Conservation (phyloP, 2,329 filamentous ascomycete genomes). For the Daldinia sp. region DNA sequence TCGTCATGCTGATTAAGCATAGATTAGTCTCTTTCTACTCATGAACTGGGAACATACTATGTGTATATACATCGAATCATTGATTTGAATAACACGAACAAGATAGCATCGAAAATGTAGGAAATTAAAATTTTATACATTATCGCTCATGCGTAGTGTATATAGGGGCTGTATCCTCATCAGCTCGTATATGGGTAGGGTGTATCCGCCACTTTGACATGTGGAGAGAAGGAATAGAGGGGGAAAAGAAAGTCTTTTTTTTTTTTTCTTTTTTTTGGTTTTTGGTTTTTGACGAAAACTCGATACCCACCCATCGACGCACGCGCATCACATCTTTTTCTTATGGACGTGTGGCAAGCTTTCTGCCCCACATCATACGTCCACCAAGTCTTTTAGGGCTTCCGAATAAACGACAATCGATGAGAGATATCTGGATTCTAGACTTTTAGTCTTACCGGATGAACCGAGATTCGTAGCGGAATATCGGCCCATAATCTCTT, state of each 20-base stretch:
- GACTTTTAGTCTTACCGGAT: neutral
- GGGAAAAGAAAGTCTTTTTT: neutral
- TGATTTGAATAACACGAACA: neutral
- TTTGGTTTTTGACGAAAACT: neutral
- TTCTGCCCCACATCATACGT: neutral
- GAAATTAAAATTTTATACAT: too few species aligned
- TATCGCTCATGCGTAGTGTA: too few species aligned
- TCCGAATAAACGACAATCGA: neutral
- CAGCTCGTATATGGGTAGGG: neutral
- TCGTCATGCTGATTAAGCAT: constrained; percentile 7
- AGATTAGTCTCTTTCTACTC: neutral
- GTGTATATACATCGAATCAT: too few species aligned
- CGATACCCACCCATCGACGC: constrained; percentile 4
- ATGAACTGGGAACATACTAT: neutral
- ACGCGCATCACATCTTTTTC: neutral
- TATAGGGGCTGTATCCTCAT: neutral
- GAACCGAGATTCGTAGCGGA: constrained; percentile 18
- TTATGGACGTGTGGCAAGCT: constrained; percentile 4
- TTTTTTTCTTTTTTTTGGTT: too few species aligned
- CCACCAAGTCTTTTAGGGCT: neutral
- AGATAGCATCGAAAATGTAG: too few species aligned
- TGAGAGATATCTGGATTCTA: neutral
- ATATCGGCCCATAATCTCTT: neutral
- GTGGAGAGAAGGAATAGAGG: neutral
- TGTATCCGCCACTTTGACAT: neutral